Base-by-base conservation (phyloP, 805 yeast species). In the Torulaspora microellipsoides region DNA sequence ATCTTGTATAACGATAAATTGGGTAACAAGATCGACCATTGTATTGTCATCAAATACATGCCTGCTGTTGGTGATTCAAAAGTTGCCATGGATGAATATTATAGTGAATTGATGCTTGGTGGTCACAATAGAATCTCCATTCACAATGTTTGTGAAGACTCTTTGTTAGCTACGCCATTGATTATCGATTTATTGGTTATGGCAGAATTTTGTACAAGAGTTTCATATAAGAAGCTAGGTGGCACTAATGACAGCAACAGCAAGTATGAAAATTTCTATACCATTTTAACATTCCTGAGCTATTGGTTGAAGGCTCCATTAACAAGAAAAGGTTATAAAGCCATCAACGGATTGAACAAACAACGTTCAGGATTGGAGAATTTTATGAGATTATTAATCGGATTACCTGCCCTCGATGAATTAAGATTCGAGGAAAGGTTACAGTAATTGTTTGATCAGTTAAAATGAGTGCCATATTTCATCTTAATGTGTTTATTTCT, bases 81-180 rank as follows among this genome's bases (percentile, higher is more conserved):
- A 73, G 96, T 90, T 52, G 98, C 98, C 41, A 91, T 90, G 97
- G 98, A 90, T 68, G 97, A 91, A 71, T 90, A 90, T 72, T 88
- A 91, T 72, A 84, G 95, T 44, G 97, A 90, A 69, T 80, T 90
- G 63, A 91, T 90, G 97, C 77, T 90, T 58, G 98, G 98, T 49
- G 98, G 98, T 35, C 96, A 90, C 71, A 91, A 90, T 73, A 84
- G 93, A 64, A 85, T 90, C 54, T 81, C 95, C 37, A 84, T 91
- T 62, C 95, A 90, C 71, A 90, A 91, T 65, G 95, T 91, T 33
- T 90, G 98, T 69, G 98, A 90, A 70, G 98, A 90, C 67, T 89
- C 96, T 3, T 73, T 90, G 58, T 76, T 90, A 64, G 98, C 98
- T 14, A 85, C 96, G 20, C 97, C 98, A 38, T 76, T 90, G 66